phyloP scores from a whole-genome alignment of 2,329 filamentous ascomycete genomes.

The Knoxdaviesia capensis region DNA sequence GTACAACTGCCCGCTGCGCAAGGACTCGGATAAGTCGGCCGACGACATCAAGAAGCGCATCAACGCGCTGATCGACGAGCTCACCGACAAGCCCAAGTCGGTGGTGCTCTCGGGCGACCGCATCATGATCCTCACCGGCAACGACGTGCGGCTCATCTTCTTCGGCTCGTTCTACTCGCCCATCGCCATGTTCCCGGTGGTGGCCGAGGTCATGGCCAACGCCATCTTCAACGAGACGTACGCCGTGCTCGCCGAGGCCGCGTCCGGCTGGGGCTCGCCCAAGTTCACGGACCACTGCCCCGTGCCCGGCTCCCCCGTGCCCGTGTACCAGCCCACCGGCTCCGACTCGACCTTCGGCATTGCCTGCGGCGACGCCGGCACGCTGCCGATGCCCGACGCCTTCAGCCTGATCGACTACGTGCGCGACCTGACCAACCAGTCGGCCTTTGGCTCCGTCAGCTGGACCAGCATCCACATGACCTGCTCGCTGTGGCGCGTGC shows the following conservation, averaged over 20 bases:
- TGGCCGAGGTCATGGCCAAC: conserved; percentile 2
- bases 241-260: conserved; percentile 5
- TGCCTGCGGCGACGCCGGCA: conserved; percentile 8
- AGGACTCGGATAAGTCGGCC: conserved; percentile 1
- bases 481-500: conserved; percentile 18
- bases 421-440: conserved; percentile 8
- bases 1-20: conserved; percentile 1
- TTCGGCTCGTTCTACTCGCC: conserved; percentile 12
- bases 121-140: conserved; percentile 11
- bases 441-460: conserved; percentile 10
- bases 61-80: conserved; percentile 8
- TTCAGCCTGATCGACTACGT: conserved; percentile 12
- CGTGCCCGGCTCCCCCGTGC: neutral
- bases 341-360: conserved; percentile 13
- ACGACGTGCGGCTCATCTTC: conserved; percentile 12
- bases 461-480: conserved; percentile 17
- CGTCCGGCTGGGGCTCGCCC: neutral
- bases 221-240: neutral
- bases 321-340: conserved; percentile 5
- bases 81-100: conserved; percentile 11
- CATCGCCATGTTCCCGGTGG: conserved; percentile 4
- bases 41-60: conserved; percentile 8
- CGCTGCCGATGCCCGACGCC: conserved; percentile 7
- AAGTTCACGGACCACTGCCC: conserved; percentile 3
- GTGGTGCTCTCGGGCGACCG: conserved; percentile 6